Evolutionary conservation across 352 stramenopile species (phyloP).

Genomic region (Pythium rishiriense): DNA sequence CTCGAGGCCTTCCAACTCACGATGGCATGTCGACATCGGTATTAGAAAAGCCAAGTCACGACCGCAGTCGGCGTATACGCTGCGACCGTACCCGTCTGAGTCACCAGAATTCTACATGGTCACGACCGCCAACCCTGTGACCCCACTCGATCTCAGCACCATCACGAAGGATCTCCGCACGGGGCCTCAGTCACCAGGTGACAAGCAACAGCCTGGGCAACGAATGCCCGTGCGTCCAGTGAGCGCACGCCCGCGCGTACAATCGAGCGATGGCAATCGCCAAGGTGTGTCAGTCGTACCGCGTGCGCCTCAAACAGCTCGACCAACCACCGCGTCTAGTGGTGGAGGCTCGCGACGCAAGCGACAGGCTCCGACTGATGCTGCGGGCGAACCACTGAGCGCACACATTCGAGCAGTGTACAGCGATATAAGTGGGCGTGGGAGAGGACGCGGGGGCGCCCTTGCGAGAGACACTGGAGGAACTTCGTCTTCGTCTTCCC

Average conservation of each 20-base stretch:
- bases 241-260: conserved; percentile 44
- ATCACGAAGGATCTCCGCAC: not conserved
- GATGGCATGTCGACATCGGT: not conserved
- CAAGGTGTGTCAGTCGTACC: not conserved
- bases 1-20: not conserved
- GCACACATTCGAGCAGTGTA: conserved; percentile 54
- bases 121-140: conserved; percentile 39
- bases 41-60: conserved; percentile 44
- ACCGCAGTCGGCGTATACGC: conserved; percentile 38
- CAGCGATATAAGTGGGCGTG: conserved; percentile 28
- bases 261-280: not conserved
- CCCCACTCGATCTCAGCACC: conserved; percentile 15
- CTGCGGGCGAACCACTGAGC: conserved; percentile 24
- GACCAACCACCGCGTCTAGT: not conserved
- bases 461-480: conserved; percentile 23
- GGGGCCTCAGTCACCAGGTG: not conserved
- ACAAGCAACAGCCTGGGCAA: not conserved
- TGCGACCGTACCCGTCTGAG: conserved; percentile 45
- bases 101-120: conserved; percentile 60
- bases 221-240: conserved; percentile 31
- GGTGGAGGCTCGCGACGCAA: conserved; percentile 36
- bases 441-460: not conserved
- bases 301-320: conserved; percentile 16
- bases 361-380: conserved; percentile 21
- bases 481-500: conserved; percentile 10